These are phyloP conservation scores for Xylaria intraflava DNA, from an alignment of 495 filamentous ascomycete species.

Conservation along the genomic window DNA sequence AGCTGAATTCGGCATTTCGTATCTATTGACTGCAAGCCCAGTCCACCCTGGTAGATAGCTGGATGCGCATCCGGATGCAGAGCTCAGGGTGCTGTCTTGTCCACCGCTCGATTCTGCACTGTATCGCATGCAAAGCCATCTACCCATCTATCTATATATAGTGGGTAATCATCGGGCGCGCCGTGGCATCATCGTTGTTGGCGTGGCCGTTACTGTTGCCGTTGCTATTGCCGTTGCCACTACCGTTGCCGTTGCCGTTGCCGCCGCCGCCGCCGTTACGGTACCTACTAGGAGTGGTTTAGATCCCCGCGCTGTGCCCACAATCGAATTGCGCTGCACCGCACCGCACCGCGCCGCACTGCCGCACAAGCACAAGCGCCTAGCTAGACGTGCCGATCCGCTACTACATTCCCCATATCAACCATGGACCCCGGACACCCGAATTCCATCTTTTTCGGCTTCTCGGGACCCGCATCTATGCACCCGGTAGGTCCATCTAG, in stretches of 20 bases:
- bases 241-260: not conserved
- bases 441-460: constrained; percentile 30
- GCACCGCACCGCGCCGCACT: not conserved
- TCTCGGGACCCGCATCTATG: constrained; percentile 18
- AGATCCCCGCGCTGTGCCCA: not conserved
- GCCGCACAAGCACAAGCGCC: not conserved
- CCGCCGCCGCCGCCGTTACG: not conserved
- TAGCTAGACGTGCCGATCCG: not conserved
- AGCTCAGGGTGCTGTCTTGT: not conserved
- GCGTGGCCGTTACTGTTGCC: not conserved
- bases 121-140: not conserved
- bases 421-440: constrained; percentile 36
- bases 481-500: constrained; percentile 20
- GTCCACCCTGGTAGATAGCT: not conserved
- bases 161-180: not conserved
- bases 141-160: constrained; percentile 4
- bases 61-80: constrained; percentile 1
- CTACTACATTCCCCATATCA: not conserved
- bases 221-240: too few species aligned
- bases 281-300: not conserved
- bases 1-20: constrained; percentile 4
- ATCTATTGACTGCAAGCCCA: not conserved
- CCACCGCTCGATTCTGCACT: not conserved
- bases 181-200: not conserved
- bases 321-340: not conserved